Evolutionary conservation across 1,284 basidiomycete species (phyloP), one percentile per base, ranked within the genome.

Genomic region (Boletus austroedulis): DNA sequence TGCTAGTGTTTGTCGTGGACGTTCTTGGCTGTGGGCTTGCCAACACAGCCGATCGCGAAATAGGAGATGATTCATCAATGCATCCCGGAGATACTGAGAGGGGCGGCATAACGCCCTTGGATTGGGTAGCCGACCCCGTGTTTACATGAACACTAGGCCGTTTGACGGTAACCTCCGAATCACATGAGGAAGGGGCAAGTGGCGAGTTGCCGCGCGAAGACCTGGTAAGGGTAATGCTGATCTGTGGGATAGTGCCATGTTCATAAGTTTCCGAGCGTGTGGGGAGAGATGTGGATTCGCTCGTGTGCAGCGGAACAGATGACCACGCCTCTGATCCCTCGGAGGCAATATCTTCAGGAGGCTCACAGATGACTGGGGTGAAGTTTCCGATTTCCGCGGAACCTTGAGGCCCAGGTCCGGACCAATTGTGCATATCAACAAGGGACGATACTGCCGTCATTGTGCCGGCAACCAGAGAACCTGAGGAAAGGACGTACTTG

Each of bases 151-250:
- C 69, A 21, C 68, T 72, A 7, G 69, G 67, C 34, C 71, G 64
- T 51, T 61, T 69, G 55, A 60, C 43, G 41, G 64, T 70, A 32
- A 60, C 55, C 19, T 70, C 68, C 21, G 70, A 71, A 26, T 70
- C 70, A 58, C 67, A 70, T 58, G 70, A 50, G 48, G 70, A 56
- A 56, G 64, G 57, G 40, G 60, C 61, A 12, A 65, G 58, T 34
- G 70, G 68, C 7, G 68, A 69, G 28, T 71, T 66, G 45, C 69
- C 69, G 57, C 65, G 67, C 38, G 68, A 69, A 56, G 68, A 70
- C 50, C 62, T 70, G 11, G 68, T 29, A 45, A 71, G 60, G 40
- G 71, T 69, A 34, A 69, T 69, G 49, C 62, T 69, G 56, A 69
- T 71, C 46, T 63, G 68, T 56, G 68, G 70, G 53, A 69, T 70